Base-by-base conservation (phyloP, 2,329 filamentous ascomycete genomes). In the Phialophora macrospora region DNA sequence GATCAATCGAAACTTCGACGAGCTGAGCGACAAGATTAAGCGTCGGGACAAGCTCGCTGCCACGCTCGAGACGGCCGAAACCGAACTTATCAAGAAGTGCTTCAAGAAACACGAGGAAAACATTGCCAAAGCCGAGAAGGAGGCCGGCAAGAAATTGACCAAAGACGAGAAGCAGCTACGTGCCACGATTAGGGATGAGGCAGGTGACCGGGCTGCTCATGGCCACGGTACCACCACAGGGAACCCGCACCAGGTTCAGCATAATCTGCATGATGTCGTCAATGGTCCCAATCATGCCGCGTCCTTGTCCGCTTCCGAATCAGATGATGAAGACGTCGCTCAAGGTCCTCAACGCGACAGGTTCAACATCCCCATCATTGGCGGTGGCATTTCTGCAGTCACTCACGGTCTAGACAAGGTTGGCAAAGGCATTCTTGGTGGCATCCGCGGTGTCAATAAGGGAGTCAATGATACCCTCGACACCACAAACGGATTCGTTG, bases 1-100 rank as follows among this genome's bases (percentile, higher is more conserved):
- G 93, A 88, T 99, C 72, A 99, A 97, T 66, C 87, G 94, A 67
- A 91, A 99, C 74, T 89, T 92, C 71, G 91, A 93, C 51, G 85
- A 89, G 8, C 84, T 99, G 11, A 85, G 91, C 55, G 90, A 93
- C 67, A 98, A 98, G 75, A 90, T 98, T 54, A 85, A 91, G 56
- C 81, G 87, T 69, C 86, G 95, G 52, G 87, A 93, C 67, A 80
- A 84, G 8, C 80, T 97, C 14, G 92, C 94, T 55, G 77, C 83
- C 49, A 81, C 83, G 63, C 85, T 99, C 0, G 95, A 99, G 74
- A 79, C 79, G 8, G 94, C 94, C 1, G 90, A 98, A 77, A 97
- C 92, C 0, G 87, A 92, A 24, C 81, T 99, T 48, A 91, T 99
- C 71, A 89, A 88, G 65, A 83, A 83, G 54, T 93, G 91, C 62